A percentile compares a stretch with the other conserved stretches of the same genome.
Evolutionary conservation across 2,329 filamentous ascomycete species (phyloP).

Genomic region (Fusarium guadeloupense): DNA sequence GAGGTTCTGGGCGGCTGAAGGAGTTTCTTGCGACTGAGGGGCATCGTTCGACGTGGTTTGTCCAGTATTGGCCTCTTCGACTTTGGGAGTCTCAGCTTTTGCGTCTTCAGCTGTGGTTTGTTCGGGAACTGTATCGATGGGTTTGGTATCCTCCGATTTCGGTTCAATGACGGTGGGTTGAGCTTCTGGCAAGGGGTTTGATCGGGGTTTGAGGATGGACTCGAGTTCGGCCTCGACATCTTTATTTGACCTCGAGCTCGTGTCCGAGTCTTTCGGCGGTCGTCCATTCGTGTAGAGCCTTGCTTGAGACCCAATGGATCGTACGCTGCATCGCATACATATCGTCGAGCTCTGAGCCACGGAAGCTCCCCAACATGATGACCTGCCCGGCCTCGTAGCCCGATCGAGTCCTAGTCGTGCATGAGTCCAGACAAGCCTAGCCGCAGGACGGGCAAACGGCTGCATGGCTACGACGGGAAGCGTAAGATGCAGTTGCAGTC

Average conservation of each 20-base stretch:
- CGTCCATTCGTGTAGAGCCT: slow-evolving; percentile 44
- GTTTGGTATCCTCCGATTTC: slow-evolving; percentile 9
- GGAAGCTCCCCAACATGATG: slow-evolving; percentile 28
- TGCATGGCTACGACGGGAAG: slow-evolving; percentile 45
- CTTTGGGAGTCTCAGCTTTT: slow-evolving; percentile 8
- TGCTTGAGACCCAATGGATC: slow-evolving; percentile 32
- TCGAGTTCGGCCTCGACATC: slow-evolving; percentile 32
- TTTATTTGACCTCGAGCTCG: slow-evolving; percentile 24
- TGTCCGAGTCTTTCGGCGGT: slow-evolving; percentile 32
- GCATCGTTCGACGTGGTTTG: slow-evolving; percentile 12
- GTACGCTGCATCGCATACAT: slow-evolving; percentile 37
- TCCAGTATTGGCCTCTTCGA: slow-evolving; percentile 9
- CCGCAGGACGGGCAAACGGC: slow-evolving; percentile 47
- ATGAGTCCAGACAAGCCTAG: slow-evolving; percentile 45
- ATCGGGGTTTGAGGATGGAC: slow-evolving; percentile 33
- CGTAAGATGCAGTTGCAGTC: slow-evolving; percentile 12
- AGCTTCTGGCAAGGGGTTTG: slow-evolving; percentile 18
- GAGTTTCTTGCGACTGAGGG: slow-evolving; percentile 5
- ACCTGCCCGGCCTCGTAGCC: slow-evolving; percentile 31
- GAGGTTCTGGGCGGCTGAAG: slow-evolving; percentile 37
- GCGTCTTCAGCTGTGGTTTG: neutral
- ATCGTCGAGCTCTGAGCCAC: slow-evolving; percentile 22
- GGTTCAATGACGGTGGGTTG: slow-evolving; percentile 15
- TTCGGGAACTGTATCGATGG: neutral
- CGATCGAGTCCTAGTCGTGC: slow-evolving; percentile 41